Base-by-base conservation (phyloP, 2,329 filamentous ascomycete genomes). In the Akanthomyces lecanii region DNA sequence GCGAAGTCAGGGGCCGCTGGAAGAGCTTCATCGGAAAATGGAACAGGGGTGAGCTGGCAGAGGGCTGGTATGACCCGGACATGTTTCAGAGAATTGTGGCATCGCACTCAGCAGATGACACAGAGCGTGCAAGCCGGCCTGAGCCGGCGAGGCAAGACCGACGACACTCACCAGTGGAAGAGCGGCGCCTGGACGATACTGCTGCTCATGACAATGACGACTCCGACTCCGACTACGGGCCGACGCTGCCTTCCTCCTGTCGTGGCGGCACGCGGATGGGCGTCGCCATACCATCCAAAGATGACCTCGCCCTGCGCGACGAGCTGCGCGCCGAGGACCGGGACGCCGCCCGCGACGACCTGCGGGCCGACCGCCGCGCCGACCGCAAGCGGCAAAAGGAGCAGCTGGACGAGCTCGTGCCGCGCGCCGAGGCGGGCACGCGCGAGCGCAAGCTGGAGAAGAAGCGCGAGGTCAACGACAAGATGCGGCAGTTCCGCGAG, bases 21-120 rank as follows among this genome's bases (percentile, higher is more conserved):
- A 97, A 97, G 82, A 94, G 92, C 73, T 99, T 98, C 70, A 74
- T 94, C 14, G 82, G 84, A 4, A 94, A 92, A 80, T 99, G 95
- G 94, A 99, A 99, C 78, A 85, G 86, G 69, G 89, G 88, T 71
- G 91, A 94, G 77, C 80, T 98, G 66, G 89, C 90, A 5, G 89
- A 94, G 74, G 91, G 91, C 53, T 99, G 94, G 94, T 99, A 98
- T 76, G 91, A 96, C 71, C 90, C 92, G 8, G 84, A 84, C 63
- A 90, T 87, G 66, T 85, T 91, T 65, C 68, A 70, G 42, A 71
- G 74, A 28, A 74, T 77, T 10, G 66, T 73, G 36, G 72, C 74
- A 11, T 73, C 69, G 66, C 65, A 64, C 1, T 58, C 66, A 14
- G 64, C 51, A 59, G 51, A 52, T 11, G 42, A 54, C 10, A 4